A percentile compares a stretch with the other conserved stretches of the same genome.
phyloP scores from a whole-genome alignment of 139 green algal species.

The Chlorella sp. region DNA sequence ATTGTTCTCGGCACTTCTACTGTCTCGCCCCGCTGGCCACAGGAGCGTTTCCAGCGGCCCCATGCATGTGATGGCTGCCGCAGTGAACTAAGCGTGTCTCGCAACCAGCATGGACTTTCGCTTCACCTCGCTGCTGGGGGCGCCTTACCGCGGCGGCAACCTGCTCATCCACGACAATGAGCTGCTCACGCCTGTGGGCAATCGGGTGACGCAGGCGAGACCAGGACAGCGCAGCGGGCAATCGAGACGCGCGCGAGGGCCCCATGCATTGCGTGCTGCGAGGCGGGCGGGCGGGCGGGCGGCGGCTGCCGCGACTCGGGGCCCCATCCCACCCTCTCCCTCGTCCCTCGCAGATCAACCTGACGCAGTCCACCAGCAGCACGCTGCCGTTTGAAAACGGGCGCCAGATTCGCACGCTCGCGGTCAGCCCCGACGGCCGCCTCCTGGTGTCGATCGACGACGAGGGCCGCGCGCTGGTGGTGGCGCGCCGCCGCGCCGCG shows the following conservation, averaged over 20 bases:
- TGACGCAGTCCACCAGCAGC: constrained; percentile 68
- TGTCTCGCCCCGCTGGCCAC: background rate
- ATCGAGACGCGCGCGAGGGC: too few species aligned
- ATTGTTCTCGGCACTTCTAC: background rate
- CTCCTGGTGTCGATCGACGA: constrained; percentile 90
- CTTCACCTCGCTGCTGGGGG: constrained; percentile 90
- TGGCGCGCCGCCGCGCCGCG: constrained; percentile 69
- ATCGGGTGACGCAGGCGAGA: constrained; percentile 77
- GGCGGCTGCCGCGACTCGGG: too few species aligned
- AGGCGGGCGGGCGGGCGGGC: too few species aligned
- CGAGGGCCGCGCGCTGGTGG: constrained; percentile 77
- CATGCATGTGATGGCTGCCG: background rate
- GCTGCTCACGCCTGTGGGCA: constrained; percentile 88
- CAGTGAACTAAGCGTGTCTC: background rate
- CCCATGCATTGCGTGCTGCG: too few species aligned
- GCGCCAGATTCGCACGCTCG: constrained; percentile 76
- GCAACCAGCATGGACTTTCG: constrained; percentile 76
- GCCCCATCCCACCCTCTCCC: too few species aligned
- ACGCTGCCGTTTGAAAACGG: constrained; percentile 87
- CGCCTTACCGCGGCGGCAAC: constrained; percentile 93
- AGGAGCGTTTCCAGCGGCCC: too few species aligned
- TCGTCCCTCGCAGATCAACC: constrained; percentile 64
- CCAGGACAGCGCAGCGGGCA: too few species aligned
- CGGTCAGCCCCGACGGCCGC: constrained; percentile 76
- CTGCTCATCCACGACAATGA: constrained; percentile 78